Conservation (phyloP, 139 green algal genomes). For the Chlamydomonas applanata region DNA sequence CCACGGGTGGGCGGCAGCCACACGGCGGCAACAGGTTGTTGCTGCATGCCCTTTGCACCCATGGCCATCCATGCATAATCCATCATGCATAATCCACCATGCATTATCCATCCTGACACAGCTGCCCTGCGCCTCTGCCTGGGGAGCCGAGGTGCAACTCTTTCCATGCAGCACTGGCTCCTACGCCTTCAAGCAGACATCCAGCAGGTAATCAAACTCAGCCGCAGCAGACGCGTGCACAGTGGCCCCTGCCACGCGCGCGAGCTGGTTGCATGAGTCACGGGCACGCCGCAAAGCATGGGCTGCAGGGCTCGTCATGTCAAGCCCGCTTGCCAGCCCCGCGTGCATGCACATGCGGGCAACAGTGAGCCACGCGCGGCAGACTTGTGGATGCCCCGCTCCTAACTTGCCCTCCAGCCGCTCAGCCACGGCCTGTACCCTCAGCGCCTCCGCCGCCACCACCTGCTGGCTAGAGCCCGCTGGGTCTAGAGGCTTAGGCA, state of each 20-base stretch:
- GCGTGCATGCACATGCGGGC: slow-evolving; percentile 28
- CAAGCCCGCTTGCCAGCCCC: neutral
- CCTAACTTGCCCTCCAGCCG: slow-evolving; percentile 20
- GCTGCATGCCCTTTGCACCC: too few species aligned
- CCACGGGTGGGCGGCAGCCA: too few species aligned
- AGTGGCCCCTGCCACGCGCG: neutral
- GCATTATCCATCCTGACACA: too few species aligned
- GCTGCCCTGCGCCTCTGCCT: too few species aligned
- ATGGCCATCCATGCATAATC: too few species aligned
- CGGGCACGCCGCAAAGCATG: neutral
- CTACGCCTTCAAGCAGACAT: too few species aligned
- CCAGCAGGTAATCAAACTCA: too few species aligned
- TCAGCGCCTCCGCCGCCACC: slow-evolving; percentile 13
- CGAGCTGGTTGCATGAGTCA: neutral
- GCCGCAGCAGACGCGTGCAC: too few species aligned
- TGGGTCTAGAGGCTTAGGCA: neutral
- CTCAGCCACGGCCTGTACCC: slow-evolving; percentile 27
- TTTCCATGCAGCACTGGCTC: too few species aligned
- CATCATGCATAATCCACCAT: too few species aligned
- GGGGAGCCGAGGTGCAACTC: too few species aligned
- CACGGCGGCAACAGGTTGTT: too few species aligned
- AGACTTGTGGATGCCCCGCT: slow-evolving; percentile 19
- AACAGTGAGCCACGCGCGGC: slow-evolving; percentile 24
- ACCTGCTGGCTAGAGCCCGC: neutral
- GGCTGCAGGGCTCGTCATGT: neutral